Evolutionary conservation across 2,329 filamentous ascomycete genomes (phyloP).

Genomic region (Zarea fungicola): DNA sequence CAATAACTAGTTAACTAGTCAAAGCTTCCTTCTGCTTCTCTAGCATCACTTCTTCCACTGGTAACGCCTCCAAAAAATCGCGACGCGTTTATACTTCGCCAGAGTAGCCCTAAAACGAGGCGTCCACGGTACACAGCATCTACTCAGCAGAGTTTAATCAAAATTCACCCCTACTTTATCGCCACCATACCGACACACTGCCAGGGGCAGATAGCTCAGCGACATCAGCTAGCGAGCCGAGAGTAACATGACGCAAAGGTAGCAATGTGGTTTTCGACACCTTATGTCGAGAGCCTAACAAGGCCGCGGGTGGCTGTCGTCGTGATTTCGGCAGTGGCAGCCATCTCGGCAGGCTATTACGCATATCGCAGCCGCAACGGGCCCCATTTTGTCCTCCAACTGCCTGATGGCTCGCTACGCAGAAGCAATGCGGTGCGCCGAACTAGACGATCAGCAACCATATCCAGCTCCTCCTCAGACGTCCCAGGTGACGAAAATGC

Average conservation of each 20-base stretch:
- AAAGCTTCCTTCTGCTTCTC: slow-evolving; percentile 1
- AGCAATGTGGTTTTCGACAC: slow-evolving; percentile 44
- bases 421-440: slow-evolving; percentile 64
- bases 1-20: not conserved
- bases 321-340: slow-evolving; percentile 49
- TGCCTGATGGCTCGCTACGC: slow-evolving; percentile 40
- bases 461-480: slow-evolving; percentile 38
- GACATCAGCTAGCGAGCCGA: not conserved
- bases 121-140: not conserved
- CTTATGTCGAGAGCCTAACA: slow-evolving; percentile 49
- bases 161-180: not conserved
- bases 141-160: not conserved
- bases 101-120: not conserved
- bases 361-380: slow-evolving; percentile 43
- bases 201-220: slow-evolving; percentile 3
- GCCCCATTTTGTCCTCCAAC: slow-evolving; percentile 21
- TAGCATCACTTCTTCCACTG: not conserved
- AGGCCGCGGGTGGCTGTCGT: slow-evolving; percentile 52
- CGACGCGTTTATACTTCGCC: not conserved
- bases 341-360: slow-evolving; percentile 53
- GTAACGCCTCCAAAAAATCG: not conserved
- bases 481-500: slow-evolving; percentile 41
- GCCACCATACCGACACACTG: not conserved
- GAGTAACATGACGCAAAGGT: slow-evolving; percentile 29
- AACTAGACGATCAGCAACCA: slow-evolving; percentile 30